Conservation (phyloP, 345 rosid species). For the Eutrema japonicum region DNA sequence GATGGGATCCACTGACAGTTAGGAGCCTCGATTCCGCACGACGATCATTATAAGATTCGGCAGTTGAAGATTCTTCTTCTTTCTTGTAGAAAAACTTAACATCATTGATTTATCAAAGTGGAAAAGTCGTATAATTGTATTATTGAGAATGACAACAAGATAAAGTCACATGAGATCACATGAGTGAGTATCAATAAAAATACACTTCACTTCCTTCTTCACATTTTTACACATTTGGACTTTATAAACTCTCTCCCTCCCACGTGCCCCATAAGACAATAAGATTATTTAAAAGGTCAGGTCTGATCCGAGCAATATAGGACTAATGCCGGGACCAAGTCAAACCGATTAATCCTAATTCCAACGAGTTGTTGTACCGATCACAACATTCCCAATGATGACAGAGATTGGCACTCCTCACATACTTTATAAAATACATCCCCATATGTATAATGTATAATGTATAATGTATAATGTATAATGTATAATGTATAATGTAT, state of each 20-base stretch:
- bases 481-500: conserved; percentile 10
- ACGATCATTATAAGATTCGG: conserved; percentile 35
- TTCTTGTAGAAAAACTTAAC: no score
- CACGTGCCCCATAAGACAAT: conserved; percentile 42
- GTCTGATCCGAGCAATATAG: no score
- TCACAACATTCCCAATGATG: no score
- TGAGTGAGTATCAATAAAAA: conserved; percentile 33
- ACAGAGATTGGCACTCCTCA: no score
- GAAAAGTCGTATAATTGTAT: conserved; percentile 37
- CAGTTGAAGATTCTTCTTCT: neutral
- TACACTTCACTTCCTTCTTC: conserved; percentile 36
- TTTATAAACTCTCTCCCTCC: conserved; percentile 29
- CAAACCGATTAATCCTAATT: no score
- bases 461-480: neutral
- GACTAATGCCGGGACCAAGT: no score
- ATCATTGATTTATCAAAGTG: neutral
- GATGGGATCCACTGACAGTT: conserved; percentile 70
- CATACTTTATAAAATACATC: neutral
- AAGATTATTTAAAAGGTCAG: no score
- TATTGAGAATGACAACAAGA: conserved; percentile 43
- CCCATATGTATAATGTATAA: neutral
- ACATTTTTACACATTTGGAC: conserved; percentile 21
- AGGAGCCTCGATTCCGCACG: conserved; percentile 66
- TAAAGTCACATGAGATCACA: conserved; percentile 37
- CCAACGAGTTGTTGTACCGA: no score